Percentiles rank a stretch among this genome's conserved stretches.
Evolutionary conservation across 345 rosid genomes (phyloP).

Genomic region (Moringa oleifera): DNA sequence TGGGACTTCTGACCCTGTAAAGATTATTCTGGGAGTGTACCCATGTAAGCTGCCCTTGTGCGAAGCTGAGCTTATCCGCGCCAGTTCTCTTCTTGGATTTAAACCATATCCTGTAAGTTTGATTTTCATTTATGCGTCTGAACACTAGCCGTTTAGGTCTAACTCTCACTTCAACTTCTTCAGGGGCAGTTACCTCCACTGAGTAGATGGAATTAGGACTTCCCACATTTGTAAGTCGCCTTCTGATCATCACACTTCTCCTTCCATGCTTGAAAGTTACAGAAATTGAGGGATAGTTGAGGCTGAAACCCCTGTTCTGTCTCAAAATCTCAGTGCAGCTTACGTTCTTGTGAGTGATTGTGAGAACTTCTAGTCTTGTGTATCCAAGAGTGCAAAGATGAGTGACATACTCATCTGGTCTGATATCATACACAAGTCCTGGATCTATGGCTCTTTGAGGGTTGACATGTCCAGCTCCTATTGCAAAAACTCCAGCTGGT

Average conservation of each 20-base stretch:
- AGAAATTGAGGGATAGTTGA: constrained; percentile 85
- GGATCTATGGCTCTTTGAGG: constrained; percentile 73
- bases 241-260: constrained; percentile 43
- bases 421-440: constrained; percentile 73
- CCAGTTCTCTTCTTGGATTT: constrained; percentile 40
- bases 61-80: constrained; percentile 24
- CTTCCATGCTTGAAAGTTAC: constrained; percentile 52
- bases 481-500: constrained; percentile 54
- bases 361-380: constrained; percentile 52
- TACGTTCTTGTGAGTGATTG: constrained; percentile 67
- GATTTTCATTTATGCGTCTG: constrained; percentile 38
- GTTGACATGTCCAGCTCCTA: constrained; percentile 89
- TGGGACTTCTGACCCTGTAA: constrained; percentile 72
- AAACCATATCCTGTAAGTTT: constrained; percentile 61
- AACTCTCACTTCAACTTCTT: constrained; percentile 47
- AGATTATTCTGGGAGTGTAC: constrained; percentile 40
- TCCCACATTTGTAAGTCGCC: constrained; percentile 75
- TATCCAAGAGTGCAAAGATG: constrained; percentile 76
- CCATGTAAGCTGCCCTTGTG: constrained; percentile 80
- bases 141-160: constrained; percentile 59
- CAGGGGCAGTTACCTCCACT: constrained; percentile 58
- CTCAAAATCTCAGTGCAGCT: constrained; percentile 41
- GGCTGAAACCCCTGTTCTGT: constrained; percentile 57
- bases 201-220: constrained; percentile 60
- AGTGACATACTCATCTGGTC: constrained; percentile 62